Percentiles rank a stretch among this genome's conserved stretches.
phyloP scores from a whole-genome alignment of 371 early-diverging fungal genomes.

The Massospora cicadina region DNA sequence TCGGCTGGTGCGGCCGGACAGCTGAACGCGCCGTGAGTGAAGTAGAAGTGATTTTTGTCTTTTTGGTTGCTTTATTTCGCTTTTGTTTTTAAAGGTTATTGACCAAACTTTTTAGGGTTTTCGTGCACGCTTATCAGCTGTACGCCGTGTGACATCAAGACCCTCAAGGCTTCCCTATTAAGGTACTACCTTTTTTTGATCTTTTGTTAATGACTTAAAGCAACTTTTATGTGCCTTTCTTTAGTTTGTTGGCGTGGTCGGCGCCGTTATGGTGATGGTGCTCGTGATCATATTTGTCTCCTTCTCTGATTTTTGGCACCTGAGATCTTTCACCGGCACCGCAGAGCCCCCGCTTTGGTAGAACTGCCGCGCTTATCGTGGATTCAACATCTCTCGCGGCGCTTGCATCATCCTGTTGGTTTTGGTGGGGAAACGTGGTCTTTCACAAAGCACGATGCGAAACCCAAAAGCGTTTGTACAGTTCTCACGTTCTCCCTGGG shows the following conservation, averaged over 20 bases:
- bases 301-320: conserved; percentile 16
- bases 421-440: conserved; percentile 62
- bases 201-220: background rate
- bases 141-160: conserved; percentile 33
- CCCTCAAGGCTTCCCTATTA: conserved; percentile 36
- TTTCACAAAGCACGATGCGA: conserved; percentile 54
- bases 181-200: conserved; percentile 10
- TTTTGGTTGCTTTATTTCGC: too few species aligned
- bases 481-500: conserved; percentile 41
- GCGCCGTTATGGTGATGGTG: conserved; percentile 29
- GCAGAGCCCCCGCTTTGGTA: conserved; percentile 21
- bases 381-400: conserved; percentile 31
- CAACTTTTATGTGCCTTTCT: conserved; percentile 10
- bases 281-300: conserved; percentile 22
- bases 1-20: conserved; percentile 3
- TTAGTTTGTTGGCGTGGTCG: conserved; percentile 37
- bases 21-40: background rate
- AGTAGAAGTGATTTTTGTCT: too few species aligned
- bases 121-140: conserved; percentile 23
- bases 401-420: conserved; percentile 46
- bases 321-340: conserved; percentile 17
- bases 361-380: conserved; percentile 49
- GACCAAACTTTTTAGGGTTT: conserved; percentile 17
- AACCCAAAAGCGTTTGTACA: conserved; percentile 52
- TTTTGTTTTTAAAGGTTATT: background rate